These are phyloP conservation scores for Schizothecium vesticola DNA, from an alignment of 495 filamentous ascomycete genomes.

Conservation along the genomic window DNA sequence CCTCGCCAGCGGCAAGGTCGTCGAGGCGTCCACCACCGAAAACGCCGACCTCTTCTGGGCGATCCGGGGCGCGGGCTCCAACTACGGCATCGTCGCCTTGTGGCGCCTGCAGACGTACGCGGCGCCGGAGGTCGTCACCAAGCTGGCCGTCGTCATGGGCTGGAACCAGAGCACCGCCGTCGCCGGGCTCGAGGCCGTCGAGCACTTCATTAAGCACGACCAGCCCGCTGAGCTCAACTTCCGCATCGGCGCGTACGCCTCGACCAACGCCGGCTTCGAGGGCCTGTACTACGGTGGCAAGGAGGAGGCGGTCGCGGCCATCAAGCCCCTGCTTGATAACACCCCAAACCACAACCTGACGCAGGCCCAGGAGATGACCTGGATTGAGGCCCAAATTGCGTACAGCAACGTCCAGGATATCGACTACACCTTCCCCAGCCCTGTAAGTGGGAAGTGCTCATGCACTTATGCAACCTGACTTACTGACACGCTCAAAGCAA, in stretches of 20 bases:
- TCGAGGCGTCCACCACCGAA: slow-evolving; percentile 34
- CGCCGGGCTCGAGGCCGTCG: slow-evolving; percentile 19
- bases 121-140: slow-evolving; percentile 34
- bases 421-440: slow-evolving; percentile 41
- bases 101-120: slow-evolving; percentile 42
- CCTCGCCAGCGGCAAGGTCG: slow-evolving; percentile 38
- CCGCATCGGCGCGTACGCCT: slow-evolving; percentile 36
- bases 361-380: slow-evolving; percentile 32
- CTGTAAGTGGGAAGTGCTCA: slow-evolving; percentile 31
- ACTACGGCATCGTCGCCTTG: slow-evolving; percentile 37
- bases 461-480: background rate
- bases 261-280: slow-evolving; percentile 37
- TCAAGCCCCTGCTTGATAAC: slow-evolving; percentile 34
- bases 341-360: slow-evolving; percentile 27
- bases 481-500: slow-evolving; percentile 24
- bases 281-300: slow-evolving; percentile 38
- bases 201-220: slow-evolving; percentile 28
- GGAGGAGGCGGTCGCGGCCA: slow-evolving; percentile 27
- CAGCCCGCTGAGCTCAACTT: slow-evolving; percentile 43
- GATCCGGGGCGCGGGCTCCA: slow-evolving; percentile 38
- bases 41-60: slow-evolving; percentile 43
- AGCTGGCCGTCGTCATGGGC: slow-evolving; percentile 32
- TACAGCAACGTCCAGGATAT: slow-evolving; percentile 33
- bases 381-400: slow-evolving; percentile 35
- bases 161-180: slow-evolving; percentile 33